phyloP scores from a whole-genome alignment of 1,284 basidiomycete species.

The Leccinum fuscescens region DNA sequence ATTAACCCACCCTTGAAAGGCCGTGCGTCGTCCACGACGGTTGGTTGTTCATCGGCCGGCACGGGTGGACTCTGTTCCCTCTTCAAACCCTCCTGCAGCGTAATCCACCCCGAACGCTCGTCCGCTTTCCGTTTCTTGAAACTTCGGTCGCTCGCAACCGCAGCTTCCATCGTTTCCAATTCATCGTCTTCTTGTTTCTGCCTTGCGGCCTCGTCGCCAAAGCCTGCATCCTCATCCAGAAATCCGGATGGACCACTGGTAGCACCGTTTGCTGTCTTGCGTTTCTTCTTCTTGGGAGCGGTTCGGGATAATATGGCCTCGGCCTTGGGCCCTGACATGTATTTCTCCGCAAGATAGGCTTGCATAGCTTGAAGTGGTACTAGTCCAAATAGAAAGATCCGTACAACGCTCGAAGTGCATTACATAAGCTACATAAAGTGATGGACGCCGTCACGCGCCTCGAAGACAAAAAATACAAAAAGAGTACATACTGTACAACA shows the following conservation, averaged over 20 bases:
- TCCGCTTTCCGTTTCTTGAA: constrained; percentile 72
- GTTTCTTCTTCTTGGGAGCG: constrained; percentile 67
- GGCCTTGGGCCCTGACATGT: constrained; percentile 96
- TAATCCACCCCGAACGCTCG: constrained; percentile 58
- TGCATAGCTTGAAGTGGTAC: constrained; percentile 43
- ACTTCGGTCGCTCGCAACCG: constrained; percentile 63
- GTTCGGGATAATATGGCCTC: constrained; percentile 84
- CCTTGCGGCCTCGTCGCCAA: constrained; percentile 43
- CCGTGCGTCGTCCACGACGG: constrained; percentile 47
- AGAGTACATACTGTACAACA: too few relatives aligned
- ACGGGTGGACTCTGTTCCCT: constrained; percentile 52
- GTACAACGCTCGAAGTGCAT: neutral
- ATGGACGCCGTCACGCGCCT: too few relatives aligned
- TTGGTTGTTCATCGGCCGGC: constrained; percentile 68
- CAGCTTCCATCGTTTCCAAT: constrained; percentile 57
- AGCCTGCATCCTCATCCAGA: constrained; percentile 70
- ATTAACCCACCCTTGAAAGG: constrained; percentile 76
- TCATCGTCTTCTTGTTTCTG: constrained; percentile 48
- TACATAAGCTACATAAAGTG: constrained; percentile 12
- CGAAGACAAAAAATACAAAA: too few relatives aligned
- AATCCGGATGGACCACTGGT: constrained; percentile 42
- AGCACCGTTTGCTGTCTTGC: constrained; percentile 48
- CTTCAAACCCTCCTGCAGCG: constrained; percentile 44
- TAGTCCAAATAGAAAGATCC: neutral
- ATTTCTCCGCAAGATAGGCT: constrained; percentile 79